These are phyloP conservation scores for Solanum hybrid DNA, from an alignment of 305 asterid genomes.

Conservation along the genomic window DNA sequence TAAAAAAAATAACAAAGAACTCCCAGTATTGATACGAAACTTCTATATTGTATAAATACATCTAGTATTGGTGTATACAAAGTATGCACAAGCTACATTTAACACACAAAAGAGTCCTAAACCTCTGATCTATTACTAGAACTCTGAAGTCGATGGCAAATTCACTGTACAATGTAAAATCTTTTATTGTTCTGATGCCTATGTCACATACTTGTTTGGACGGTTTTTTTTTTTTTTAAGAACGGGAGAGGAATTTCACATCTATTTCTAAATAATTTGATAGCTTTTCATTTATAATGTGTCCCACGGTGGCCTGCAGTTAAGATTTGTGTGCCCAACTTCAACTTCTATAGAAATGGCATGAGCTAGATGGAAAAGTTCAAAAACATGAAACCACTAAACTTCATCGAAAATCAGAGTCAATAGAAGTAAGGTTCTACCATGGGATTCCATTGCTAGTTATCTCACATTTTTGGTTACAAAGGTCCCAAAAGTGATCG, in stretches of 20 bases:
- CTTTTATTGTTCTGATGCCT: not conserved
- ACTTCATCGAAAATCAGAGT: not conserved
- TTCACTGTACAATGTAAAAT: not conserved
- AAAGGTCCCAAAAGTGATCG: not conserved
- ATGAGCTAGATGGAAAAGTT: not conserved
- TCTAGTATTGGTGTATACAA: not conserved
- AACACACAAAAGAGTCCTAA: not conserved
- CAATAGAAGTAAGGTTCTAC: not conserved
- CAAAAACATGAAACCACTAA: not conserved
- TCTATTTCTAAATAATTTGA: not conserved
- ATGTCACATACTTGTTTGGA: not conserved
- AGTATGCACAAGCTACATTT: not conserved
- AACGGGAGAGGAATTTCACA: not conserved
- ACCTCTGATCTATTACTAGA: not conserved
- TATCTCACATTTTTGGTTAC: not conserved
- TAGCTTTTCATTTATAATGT: not conserved
- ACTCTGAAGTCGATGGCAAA: not conserved
- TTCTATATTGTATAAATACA: not conserved
- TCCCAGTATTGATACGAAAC: not conserved
- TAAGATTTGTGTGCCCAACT: not conserved
- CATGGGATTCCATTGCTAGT: not conserved
- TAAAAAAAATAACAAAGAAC: not conserved
- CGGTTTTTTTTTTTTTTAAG: not conserved
- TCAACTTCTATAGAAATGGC: not conserved
- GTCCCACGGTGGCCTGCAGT: not conserved